phyloP scores from a whole-genome alignment of 306 rosid genomes.

The Gynostemma pentaphyllum region DNA sequence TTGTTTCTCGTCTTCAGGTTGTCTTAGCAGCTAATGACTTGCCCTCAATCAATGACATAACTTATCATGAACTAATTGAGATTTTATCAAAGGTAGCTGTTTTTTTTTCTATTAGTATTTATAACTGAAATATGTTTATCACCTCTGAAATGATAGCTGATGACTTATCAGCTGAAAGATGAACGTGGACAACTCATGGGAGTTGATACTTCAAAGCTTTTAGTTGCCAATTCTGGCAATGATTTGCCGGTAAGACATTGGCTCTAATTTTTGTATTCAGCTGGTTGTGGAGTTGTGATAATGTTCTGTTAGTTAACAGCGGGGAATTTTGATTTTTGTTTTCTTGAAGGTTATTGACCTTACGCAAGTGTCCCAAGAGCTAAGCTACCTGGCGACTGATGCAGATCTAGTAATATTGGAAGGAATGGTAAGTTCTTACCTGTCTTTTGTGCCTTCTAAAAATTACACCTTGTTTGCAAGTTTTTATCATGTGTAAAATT shows the following conservation, averaged over 20 bases:
- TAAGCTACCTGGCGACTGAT: constrained; percentile 74
- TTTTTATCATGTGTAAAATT: background rate
- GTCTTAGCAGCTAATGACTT: constrained; percentile 94
- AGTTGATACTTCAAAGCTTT: constrained; percentile 61
- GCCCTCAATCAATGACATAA: constrained; percentile 87
- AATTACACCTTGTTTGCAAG: background rate
- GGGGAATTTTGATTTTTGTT: background rate
- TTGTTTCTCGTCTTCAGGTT: constrained; percentile 44
- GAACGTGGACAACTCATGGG: constrained; percentile 50
- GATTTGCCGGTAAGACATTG: constrained; percentile 82
- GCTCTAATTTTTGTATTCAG: background rate
- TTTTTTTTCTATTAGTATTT: background rate
- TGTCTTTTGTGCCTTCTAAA: constrained; percentile 7
- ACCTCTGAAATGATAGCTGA: constrained; percentile 14
- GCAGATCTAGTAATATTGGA: constrained; percentile 84
- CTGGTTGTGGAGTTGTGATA: background rate
- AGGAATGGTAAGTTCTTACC: constrained; percentile 78
- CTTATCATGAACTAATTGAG: constrained; percentile 68
- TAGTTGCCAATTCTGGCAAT: constrained; percentile 82
- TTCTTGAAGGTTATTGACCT: constrained; percentile 77
- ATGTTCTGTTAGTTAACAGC: background rate
- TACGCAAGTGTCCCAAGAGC: constrained; percentile 66
- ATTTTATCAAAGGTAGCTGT: constrained; percentile 57
- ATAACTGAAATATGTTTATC: constrained; percentile 16
- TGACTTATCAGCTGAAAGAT: constrained; percentile 67